Base-by-base conservation (phyloP, 345 rosid species). In the Melastoma malabathricum region DNA sequence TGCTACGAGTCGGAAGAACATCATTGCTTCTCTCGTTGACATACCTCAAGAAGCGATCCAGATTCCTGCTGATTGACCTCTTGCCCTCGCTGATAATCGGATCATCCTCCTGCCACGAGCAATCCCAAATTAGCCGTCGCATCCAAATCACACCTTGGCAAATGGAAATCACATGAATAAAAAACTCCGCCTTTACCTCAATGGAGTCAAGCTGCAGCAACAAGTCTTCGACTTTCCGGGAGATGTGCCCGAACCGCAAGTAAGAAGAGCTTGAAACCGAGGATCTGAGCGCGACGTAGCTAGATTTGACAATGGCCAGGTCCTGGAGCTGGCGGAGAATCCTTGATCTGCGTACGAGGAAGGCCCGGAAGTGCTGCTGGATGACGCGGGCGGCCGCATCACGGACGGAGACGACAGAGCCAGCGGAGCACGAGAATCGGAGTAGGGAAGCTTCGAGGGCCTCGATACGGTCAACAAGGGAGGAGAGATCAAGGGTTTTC, bases 381-480 rank as follows among this genome's bases (percentile, higher is more conserved):
- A 90, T 90, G 29, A 90, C 73, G 18, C 89, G 75, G 20, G 98
- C 96, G 6, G 96, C 96, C 10, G 75, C 61, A 46, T 83, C 90
- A 31, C 39, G 64, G 15, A 79, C 66, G 6, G 89, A 34, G 41
- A 2, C 44, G 66, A 38, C 70, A 55, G 52, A 72, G 80, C 75
- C 56, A 82, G 79, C 15, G 62, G 75, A 12, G 79, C 64, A 57
- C 70, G 84, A 48, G 52, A 59, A 47, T 13, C 43, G 41, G 19
- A 18, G 52, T 23, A 63, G 61, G 13, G 67, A 57, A 31, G 67
- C 38, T 48, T 63, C 67, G 20, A 63, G 67, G 23, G 67, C 57
- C 23, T 63, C 61, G 52, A 63, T 57, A 12, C 67, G 67, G 46
- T 63, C 56, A 6, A 63, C 47, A 0, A 63, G 67, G 10, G 80